Evolutionary conservation across 495 filamentous ascomycete genomes (phyloP).

Genomic region (Penicillium soppii): DNA sequence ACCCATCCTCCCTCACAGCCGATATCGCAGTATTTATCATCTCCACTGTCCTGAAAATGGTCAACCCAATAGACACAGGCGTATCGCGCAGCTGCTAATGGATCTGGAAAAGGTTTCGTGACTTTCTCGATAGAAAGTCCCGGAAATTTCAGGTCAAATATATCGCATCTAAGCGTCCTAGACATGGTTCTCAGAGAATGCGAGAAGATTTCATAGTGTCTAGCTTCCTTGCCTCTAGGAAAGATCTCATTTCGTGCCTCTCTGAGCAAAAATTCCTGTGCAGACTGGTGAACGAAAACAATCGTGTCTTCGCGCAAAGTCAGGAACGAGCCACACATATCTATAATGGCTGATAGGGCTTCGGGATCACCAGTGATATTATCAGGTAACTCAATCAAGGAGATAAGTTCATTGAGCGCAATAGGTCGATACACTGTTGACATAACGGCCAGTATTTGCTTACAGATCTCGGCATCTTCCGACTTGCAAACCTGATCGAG

Average conservation of each 20-base stretch:
- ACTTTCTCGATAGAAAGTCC: constrained; percentile 6
- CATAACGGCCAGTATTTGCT: constrained; percentile 14
- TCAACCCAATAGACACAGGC: constrained; percentile 42
- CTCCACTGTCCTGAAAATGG: constrained; percentile 23
- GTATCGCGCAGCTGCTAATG: constrained; percentile 25
- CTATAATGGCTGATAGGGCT: constrained; percentile 11
- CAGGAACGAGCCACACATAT: constrained; percentile 14
- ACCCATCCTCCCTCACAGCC: background rate
- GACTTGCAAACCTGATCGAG: constrained; percentile 7
- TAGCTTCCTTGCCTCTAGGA: constrained; percentile 9
- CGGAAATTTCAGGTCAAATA: constrained; percentile 16
- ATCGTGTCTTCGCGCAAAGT: background rate
- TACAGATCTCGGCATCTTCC: constrained; percentile 8
- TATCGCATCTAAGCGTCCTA: constrained; percentile 17
- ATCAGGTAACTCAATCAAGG: constrained; percentile 14
- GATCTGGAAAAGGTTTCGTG: constrained; percentile 2
- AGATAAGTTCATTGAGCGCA: constrained; percentile 21
- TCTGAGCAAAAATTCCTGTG: constrained; percentile 12
- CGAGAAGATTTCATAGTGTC: constrained; percentile 31
- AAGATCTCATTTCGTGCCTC: constrained; percentile 12
- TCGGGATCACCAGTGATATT: background rate
- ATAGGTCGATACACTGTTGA: constrained; percentile 26
- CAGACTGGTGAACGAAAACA: constrained; percentile 6
- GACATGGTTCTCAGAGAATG: constrained; percentile 23
- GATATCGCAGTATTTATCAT: background rate